Conservation (phyloP, 2,329 filamentous ascomycete species). For the Daldinia sp. region DNA sequence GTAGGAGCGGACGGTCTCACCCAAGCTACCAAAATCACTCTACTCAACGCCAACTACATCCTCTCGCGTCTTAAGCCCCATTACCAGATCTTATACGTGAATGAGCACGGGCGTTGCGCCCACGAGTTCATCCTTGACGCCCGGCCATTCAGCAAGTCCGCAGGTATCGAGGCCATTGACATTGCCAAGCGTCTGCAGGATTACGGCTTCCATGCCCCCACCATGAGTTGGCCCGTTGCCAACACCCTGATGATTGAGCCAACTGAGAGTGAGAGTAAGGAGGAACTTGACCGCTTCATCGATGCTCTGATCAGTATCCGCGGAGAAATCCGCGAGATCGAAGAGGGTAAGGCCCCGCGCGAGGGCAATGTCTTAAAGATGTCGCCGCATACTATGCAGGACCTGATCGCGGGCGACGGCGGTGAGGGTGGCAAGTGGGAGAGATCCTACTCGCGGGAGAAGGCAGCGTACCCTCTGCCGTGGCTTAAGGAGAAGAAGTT, state of each 20-base stretch:
- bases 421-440: constrained; percentile 73
- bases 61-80: constrained; percentile 86
- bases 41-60: constrained; percentile 98
- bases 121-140: constrained; percentile 97
- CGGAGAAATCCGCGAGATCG: constrained; percentile 84
- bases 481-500: constrained; percentile 96
- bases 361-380: constrained; percentile 89
- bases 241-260: constrained; percentile 99
- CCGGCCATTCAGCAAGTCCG: constrained; percentile 83
- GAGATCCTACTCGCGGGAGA: constrained; percentile 82
- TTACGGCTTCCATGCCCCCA: constrained; percentile 96
- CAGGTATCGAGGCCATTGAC: constrained; percentile 90
- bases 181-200: constrained; percentile 97
- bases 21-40: constrained; percentile 88
- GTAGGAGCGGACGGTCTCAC: constrained; percentile 77
- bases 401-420: constrained; percentile 74
- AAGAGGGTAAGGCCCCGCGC: constrained; percentile 80
- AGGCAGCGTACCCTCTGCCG: constrained; percentile 86
- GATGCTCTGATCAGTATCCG: constrained; percentile 90
- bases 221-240: constrained; percentile 95
- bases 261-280: constrained; percentile 91
- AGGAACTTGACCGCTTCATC: constrained; percentile 92
- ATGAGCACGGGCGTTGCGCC: constrained; percentile 86
- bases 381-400: constrained; percentile 85
- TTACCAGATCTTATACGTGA: constrained; percentile 95